phyloP scores from a whole-genome alignment of 805 yeast species.

The Danielia oregonensis region DNA sequence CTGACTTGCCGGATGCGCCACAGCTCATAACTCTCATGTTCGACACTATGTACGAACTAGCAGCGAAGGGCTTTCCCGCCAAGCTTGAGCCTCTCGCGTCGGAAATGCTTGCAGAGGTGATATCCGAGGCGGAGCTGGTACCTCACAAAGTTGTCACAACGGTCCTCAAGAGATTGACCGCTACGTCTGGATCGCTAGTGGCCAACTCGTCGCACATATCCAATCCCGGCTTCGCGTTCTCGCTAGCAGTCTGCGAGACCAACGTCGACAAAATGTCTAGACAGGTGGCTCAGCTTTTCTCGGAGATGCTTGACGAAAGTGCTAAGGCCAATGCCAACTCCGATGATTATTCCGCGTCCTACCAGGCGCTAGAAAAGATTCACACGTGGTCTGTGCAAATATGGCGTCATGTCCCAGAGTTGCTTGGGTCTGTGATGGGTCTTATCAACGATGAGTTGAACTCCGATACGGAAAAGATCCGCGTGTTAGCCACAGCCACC shows the following conservation, averaged over 20 bases:
- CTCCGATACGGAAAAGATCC: slow-evolving; percentile 60
- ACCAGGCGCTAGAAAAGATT: slow-evolving; percentile 51
- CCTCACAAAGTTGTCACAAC: slow-evolving; percentile 58
- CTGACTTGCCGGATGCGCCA: slow-evolving; percentile 67
- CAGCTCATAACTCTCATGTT: slow-evolving; percentile 54
- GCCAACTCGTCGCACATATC: slow-evolving; percentile 26
- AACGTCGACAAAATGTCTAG: slow-evolving; percentile 74
- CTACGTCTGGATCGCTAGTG: slow-evolving; percentile 28
- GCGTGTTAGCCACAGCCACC: slow-evolving; percentile 68
- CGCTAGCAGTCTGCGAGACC: slow-evolving; percentile 62
- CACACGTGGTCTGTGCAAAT: slow-evolving; percentile 62
- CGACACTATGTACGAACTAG: slow-evolving; percentile 55
- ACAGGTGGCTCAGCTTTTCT: slow-evolving; percentile 71
- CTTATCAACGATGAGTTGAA: slow-evolving; percentile 74
- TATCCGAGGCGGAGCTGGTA: slow-evolving; percentile 65
- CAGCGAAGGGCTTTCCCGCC: slow-evolving; percentile 42
- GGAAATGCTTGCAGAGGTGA: slow-evolving; percentile 70
- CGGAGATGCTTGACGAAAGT: slow-evolving; percentile 65
- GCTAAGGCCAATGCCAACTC: slow-evolving; percentile 13
- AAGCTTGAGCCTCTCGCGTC: slow-evolving; percentile 59
- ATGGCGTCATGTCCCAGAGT: slow-evolving; percentile 77
- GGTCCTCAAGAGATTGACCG: slow-evolving; percentile 53
- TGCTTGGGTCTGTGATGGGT: slow-evolving; percentile 70
- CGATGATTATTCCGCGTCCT: slow-evolving; percentile 16
- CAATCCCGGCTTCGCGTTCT: slow-evolving; percentile 62